A percentile compares a stretch with the other conserved stretches of the same genome.
phyloP scores from a whole-genome alignment of 78 protist species.

The Planoprotostelium fungivorum region DNA sequence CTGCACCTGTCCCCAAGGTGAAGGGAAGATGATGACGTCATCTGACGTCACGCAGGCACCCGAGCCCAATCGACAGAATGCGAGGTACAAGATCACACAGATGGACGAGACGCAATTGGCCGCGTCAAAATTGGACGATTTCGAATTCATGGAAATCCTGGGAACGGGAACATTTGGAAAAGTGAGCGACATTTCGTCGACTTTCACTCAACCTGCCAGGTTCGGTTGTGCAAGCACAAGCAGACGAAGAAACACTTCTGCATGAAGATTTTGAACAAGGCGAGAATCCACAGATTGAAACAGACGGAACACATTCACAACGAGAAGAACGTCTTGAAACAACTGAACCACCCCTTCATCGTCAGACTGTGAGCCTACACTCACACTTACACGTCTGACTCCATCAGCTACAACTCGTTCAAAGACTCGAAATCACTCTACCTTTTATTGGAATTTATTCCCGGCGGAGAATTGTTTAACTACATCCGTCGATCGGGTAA shows the following conservation, averaged over 20 bases:
- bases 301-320: conserved; percentile 55
- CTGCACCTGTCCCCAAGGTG: background rate
- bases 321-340: conserved; percentile 30
- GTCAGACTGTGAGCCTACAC: conserved; percentile 31
- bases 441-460: conserved; percentile 38
- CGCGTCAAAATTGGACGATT: conserved; percentile 12
- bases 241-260: conserved; percentile 24
- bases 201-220: background rate
- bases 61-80: background rate
- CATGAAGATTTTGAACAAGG: conserved; percentile 48
- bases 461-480: conserved; percentile 62
- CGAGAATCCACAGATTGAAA: conserved; percentile 24
- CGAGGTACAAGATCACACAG: background rate
- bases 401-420: conserved; percentile 18
- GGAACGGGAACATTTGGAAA: conserved; percentile 57
- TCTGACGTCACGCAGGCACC: background rate
- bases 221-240: conserved; percentile 17
- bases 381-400: background rate
- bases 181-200: background rate
- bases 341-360: conserved; percentile 35
- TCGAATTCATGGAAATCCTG: conserved; percentile 19
- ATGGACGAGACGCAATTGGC: background rate
- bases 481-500: conserved; percentile 25
- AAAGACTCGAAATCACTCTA: conserved; percentile 45
- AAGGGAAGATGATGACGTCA: background rate